Base-by-base conservation (phyloP, 192 early-diverging fungal genomes). In the Pilobolus umbonatus region DNA sequence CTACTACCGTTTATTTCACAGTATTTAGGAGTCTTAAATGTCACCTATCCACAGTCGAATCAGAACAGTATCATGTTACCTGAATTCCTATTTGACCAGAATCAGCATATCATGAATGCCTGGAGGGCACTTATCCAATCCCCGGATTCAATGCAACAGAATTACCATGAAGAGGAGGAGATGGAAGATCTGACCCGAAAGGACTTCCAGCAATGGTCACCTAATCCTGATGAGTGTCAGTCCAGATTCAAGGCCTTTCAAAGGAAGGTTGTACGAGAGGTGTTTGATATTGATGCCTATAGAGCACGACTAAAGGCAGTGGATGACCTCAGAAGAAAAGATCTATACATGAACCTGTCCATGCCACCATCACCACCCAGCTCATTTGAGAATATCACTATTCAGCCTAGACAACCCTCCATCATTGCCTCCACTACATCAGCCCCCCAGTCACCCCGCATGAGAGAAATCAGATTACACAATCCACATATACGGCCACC, bases 1-100 rank as follows among this genome's bases (percentile, higher is more conserved):
- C 73, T 99, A 25, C 80, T 89, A 54, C 82, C 81, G 7, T 99
- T 95, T 75, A 87, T 95, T 35, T 89, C 94, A 19, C 86, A 88
- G 51, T 98, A 96, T 68, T 68, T 97, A 44, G 95, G 97, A 21
- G 85, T 94, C 6, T 82, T 99, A 29, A 96, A 97, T 71, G 93
- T 99, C 45, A 91, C 90, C 15, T 85, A 87, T 59, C 80, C 79
- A 14, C 44, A 35, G n/a, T 42, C 43, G 30, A 46, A 49, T 48
- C 45, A 38, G 29, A 40, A 38, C 10, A n/a, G 58, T 24, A 64
- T 78, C n/a, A 63, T 72, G 2, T 82, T 87, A 10, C 91, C 89
- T 1, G 81, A 87, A 72, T 88, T 98, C 12, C 78, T 93, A 25
- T 72, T 98, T 24, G 91, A 98, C 61, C 84, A 95, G 57, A 98